These are phyloP conservation scores for Umbelopsis vinacea DNA, from an alignment of 192 early-diverging fungal genomes.

Conservation along the genomic window DNA sequence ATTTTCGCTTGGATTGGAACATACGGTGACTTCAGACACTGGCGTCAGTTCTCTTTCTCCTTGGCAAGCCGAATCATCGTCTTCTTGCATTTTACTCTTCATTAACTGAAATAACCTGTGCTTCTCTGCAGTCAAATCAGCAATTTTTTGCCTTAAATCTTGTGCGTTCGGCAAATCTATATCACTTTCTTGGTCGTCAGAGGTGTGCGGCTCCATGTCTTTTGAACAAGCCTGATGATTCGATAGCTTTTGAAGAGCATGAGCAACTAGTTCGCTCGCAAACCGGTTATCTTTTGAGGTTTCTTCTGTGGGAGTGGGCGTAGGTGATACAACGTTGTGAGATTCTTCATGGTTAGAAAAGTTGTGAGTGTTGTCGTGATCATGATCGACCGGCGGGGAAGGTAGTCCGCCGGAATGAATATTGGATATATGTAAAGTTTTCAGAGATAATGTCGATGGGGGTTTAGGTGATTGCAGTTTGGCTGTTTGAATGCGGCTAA, in stretches of 20 bases:
- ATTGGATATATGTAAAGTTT: not conserved
- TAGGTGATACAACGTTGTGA: constrained; percentile 2
- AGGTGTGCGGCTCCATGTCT: not conserved
- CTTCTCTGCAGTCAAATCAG: constrained; percentile 17
- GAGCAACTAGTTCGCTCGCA: not conserved
- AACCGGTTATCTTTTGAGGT: not conserved
- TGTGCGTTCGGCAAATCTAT: not conserved
- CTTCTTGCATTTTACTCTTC: constrained; percentile 19
- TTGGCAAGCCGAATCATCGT: not conserved
- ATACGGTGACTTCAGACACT: no score
- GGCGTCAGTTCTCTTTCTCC: not conserved
- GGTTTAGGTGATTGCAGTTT: constrained; percentile 2
- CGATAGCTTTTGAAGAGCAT: not conserved
- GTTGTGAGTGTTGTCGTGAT: not conserved
- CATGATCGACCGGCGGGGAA: not conserved
- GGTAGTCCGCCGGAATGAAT: not conserved
- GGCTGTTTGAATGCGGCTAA: not conserved
- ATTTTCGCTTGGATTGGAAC: not conserved
- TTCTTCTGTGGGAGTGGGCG: constrained; percentile 13
- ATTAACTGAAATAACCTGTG: constrained; percentile 11
- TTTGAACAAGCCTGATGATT: not conserved
- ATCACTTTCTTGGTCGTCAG: not conserved
- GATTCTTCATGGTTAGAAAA: not conserved
- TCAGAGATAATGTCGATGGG: not conserved
- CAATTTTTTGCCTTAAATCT: constrained; percentile 15